Percentiles rank a stretch among this genome's conserved stretches.
Conservation (phyloP, 2,329 filamentous ascomycete species). For the Alternaria alternata region DNA sequence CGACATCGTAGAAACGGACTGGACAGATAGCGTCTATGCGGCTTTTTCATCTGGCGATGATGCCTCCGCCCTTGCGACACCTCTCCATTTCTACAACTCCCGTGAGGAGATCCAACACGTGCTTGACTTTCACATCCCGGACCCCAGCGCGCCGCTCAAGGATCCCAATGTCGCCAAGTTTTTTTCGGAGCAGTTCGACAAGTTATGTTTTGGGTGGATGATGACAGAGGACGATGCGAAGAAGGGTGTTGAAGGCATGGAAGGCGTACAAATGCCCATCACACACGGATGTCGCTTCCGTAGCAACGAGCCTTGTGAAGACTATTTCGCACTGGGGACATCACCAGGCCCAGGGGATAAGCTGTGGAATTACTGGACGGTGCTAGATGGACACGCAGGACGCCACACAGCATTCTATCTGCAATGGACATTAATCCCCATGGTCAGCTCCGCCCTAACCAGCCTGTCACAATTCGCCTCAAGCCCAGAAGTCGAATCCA, state of each 20-base stretch:
- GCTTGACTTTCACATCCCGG: conserved; percentile 35
- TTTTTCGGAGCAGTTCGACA: conserved; percentile 36
- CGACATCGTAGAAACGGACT: conserved; percentile 29
- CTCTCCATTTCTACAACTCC: conserved; percentile 38
- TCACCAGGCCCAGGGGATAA: conserved; percentile 38
- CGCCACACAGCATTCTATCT: conserved; percentile 54
- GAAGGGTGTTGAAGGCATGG: conserved; percentile 19
- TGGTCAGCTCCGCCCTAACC: conserved; percentile 51
- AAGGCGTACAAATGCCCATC: conserved; percentile 33
- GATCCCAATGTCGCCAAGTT: conserved; percentile 30
- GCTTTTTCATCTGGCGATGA: conserved; percentile 24
- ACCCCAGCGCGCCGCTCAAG: conserved; percentile 27
- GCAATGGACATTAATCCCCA: conserved; percentile 54
- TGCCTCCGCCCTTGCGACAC: conserved; percentile 16
- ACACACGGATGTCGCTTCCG: conserved; percentile 43
- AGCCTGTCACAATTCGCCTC: conserved; percentile 44
- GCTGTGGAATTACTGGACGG: conserved; percentile 52
- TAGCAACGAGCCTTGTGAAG: conserved; percentile 46
- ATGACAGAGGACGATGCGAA: conserved; percentile 36
- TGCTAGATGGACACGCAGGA: conserved; percentile 62
- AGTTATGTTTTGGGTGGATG: conserved; percentile 39
- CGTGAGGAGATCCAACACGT: conserved; percentile 40
- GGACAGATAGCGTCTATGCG: conserved; percentile 31
- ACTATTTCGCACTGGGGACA: conserved; percentile 41
- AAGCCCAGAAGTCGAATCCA: conserved; percentile 59